phyloP scores from a whole-genome alignment of 1,284 basidiomycete genomes.

The Fomitopsis pinicola region DNA sequence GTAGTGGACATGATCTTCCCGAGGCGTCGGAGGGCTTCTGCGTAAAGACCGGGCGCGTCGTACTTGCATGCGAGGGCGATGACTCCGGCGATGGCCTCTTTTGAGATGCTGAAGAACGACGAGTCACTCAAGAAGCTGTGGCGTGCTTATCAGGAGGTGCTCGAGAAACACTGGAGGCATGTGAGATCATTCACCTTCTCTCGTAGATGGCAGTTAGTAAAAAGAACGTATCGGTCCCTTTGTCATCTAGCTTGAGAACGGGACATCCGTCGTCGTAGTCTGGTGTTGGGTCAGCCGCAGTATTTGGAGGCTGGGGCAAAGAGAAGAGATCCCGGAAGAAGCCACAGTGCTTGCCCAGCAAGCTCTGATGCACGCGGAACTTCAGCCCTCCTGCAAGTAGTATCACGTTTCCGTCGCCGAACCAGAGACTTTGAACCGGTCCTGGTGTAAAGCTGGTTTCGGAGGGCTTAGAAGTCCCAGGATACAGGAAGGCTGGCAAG shows the following conservation, averaged over 20 bases:
- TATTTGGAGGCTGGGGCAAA: conserved; percentile 10
- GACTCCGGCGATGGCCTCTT: not conserved
- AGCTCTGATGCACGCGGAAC: conserved; percentile 18
- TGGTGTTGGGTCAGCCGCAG: not conserved
- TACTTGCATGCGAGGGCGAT: not conserved
- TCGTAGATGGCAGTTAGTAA: not conserved
- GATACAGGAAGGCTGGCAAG: too few species aligned
- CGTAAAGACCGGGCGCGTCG: not conserved
- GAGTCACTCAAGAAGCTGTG: not conserved
- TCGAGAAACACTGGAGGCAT: not conserved
- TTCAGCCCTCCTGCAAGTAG: conserved; percentile 11
- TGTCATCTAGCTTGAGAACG: not conserved
- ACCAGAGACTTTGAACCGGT: conserved; percentile 14
- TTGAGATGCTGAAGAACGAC: not conserved
- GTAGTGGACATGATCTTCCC: not conserved
- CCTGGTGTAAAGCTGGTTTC: too few species aligned
- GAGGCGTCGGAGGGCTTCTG: not conserved
- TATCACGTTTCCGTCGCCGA: conserved; percentile 21
- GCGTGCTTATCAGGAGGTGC: not conserved
- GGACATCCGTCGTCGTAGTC: conserved; percentile 5
- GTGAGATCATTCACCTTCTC: not conserved
- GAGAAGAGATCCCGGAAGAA: conserved; percentile 20
- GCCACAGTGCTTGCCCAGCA: conserved; percentile 14
- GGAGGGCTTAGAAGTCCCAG: too few species aligned
- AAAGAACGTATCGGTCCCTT: not conserved